phyloP scores from a whole-genome alignment of 352 stramenopile genomes.

The Nothophytophthora sp. region DNA sequence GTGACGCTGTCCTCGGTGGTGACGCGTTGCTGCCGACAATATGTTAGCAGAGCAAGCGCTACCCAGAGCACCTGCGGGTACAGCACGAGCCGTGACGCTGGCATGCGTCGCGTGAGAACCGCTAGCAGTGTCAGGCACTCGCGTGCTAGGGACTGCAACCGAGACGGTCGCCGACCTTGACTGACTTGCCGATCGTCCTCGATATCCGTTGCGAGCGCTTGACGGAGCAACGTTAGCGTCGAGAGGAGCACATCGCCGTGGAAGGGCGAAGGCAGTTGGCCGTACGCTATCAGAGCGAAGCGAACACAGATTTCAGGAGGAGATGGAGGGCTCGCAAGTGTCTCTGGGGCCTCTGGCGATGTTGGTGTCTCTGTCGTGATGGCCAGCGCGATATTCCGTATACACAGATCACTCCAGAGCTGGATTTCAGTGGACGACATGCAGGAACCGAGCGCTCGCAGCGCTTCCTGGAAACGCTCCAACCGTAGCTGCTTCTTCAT shows the following conservation, averaged over 20 bases:
- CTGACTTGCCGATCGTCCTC: too few relatives aligned
- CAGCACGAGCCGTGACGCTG: constrained; percentile 49
- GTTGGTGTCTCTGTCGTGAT: constrained; percentile 26
- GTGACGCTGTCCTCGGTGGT: not conserved
- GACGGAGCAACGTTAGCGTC: constrained; percentile 50
- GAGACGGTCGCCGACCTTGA: constrained; percentile 2
- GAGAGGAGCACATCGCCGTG: constrained; percentile 63
- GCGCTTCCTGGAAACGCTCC: constrained; percentile 12
- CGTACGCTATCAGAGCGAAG: constrained; percentile 61
- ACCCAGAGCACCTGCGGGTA: constrained; percentile 83
- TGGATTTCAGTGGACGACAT: constrained; percentile 29
- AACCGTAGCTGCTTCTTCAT: constrained; percentile 4
- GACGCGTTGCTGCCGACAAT: constrained; percentile 30
- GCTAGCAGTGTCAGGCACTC: constrained; percentile 50
- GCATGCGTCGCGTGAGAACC: constrained; percentile 49
- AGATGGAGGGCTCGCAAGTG: constrained; percentile 1
- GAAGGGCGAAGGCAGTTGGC: constrained; percentile 47
- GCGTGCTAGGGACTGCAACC: constrained; percentile 26
- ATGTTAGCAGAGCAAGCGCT: constrained; percentile 64
- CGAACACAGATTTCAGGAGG: constrained; percentile 35
- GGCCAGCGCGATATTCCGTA: constrained; percentile 53
- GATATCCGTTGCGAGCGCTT: constrained; percentile 15
- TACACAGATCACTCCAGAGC: constrained; percentile 59
- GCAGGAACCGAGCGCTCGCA: constrained; percentile 24
- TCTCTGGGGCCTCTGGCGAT: constrained; percentile 2